phyloP scores from a whole-genome alignment of 2,329 filamentous ascomycete genomes.

The Trichocomaceae sp. region DNA sequence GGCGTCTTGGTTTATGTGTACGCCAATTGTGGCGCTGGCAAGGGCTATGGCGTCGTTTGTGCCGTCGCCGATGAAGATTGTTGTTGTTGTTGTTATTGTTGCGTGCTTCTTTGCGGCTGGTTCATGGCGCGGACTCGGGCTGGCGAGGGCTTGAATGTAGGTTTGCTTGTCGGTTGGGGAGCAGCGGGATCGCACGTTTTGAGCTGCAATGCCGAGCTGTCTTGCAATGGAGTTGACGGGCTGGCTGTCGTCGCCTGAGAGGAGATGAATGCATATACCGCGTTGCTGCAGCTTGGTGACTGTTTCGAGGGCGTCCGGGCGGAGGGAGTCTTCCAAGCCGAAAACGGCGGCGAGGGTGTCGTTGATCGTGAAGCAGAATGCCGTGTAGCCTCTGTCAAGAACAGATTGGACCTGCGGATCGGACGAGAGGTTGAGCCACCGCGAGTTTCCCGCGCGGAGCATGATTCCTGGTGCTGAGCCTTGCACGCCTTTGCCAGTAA shows the following conservation, averaged over 20 bases:
- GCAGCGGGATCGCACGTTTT: neutral
- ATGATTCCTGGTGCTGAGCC: neutral
- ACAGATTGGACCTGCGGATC: neutral
- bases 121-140: too few relatives aligned
- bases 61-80: conserved; percentile 70
- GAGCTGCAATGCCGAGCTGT: neutral
- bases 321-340: neutral
- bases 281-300: neutral
- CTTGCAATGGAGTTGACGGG: neutral
- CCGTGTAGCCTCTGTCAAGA: neutral
- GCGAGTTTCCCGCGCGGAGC: neutral
- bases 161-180: neutral
- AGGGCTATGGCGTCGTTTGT: conserved; percentile 72
- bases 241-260: neutral
- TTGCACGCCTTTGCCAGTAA: neutral
- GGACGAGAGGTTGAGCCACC: neutral
- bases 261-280: neutral
- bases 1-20: conserved; percentile 54
- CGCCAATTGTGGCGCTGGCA: conserved; percentile 62
- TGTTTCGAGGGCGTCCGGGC: neutral
- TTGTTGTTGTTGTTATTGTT: conserved; percentile 28
- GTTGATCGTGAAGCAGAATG: conserved; percentile 6
- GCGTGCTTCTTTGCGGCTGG: too few relatives aligned
- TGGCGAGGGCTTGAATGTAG: neutral
- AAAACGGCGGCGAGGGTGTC: neutral